Conservation (phyloP, 257 asterid genomes). For the Penstemon davidsonii region DNA sequence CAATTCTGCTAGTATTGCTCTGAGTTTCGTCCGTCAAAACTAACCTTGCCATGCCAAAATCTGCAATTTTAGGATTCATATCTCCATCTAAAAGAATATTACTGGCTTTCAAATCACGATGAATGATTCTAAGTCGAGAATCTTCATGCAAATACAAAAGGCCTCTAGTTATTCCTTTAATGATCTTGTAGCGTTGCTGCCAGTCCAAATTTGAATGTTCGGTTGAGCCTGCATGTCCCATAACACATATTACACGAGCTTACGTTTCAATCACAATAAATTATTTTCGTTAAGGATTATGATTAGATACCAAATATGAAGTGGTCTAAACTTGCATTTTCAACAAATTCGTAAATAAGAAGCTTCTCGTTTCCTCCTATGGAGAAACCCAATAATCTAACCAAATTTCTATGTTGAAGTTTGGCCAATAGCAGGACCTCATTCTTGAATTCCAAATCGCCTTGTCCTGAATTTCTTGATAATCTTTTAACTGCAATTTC, state of each 20-base stretch:
- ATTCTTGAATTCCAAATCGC: conserved; percentile 3
- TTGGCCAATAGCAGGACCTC: conserved; percentile 7
- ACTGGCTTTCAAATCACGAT: conserved; percentile 7
- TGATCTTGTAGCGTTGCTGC: conserved; percentile 8
- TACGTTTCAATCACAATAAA: no score
- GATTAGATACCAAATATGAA: not conserved
- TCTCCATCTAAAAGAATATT: conserved; percentile 12
- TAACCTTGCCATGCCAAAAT: conserved; percentile 12
- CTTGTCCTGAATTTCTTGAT: no score
- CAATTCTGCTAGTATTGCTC: not conserved
- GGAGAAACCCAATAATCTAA: conserved; percentile 4
- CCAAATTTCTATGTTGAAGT: conserved; percentile 12
- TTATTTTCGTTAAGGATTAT: no score
- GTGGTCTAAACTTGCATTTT: no score
- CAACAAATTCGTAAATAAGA: not conserved
- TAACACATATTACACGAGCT: not conserved
- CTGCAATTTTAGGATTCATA: conserved; percentile 17
- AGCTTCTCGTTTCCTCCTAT: conserved; percentile 9
- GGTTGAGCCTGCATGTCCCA: not conserved
- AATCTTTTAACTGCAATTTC: no score
- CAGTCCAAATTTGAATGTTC: not conserved
- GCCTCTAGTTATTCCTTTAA: conserved; percentile 5
- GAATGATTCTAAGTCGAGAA: conserved; percentile 20
- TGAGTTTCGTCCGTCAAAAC: not conserved
- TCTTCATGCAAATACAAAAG: conserved; percentile 17